These are phyloP conservation scores for Sporothrix protearum DNA, from an alignment of 2,329 filamentous ascomycete species.

Conservation along the genomic window DNA sequence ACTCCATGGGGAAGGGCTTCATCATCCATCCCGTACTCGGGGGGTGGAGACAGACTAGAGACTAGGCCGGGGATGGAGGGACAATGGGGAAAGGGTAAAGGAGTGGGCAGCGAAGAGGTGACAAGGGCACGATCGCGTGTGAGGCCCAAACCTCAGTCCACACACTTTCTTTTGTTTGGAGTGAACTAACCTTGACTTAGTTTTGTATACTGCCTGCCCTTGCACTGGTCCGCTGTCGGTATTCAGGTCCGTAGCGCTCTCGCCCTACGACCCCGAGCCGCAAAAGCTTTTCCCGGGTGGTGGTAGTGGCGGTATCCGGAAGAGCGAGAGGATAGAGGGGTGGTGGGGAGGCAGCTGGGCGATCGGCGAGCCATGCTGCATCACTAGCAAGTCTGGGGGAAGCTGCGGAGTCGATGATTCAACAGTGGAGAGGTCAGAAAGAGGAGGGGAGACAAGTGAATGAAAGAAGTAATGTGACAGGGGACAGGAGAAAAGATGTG, in stretches of 20 bases:
- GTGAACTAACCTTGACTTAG: not conserved
- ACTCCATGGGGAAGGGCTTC: not conserved
- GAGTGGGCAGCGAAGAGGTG: not conserved
- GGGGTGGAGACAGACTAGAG: not conserved
- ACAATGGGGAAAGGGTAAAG: not conserved
- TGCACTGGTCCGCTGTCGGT: not conserved
- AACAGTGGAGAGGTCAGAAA: not conserved
- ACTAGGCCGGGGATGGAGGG: not conserved
- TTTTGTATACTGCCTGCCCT: not conserved
- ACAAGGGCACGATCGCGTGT: not conserved
- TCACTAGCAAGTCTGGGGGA: not conserved
- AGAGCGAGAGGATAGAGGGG: not conserved
- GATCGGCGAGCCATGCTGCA: not conserved
- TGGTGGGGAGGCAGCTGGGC: not conserved
- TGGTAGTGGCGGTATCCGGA: not conserved
- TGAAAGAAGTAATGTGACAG: too few relatives aligned
- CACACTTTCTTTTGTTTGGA: not conserved
- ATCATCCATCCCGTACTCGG: not conserved
- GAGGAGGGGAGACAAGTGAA: not conserved
- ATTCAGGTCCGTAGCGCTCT: not conserved
- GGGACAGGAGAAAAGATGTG: not conserved
- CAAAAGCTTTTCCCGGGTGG: conserved; percentile 19
- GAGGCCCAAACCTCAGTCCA: not conserved
- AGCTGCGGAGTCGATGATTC: not conserved
- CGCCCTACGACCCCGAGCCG: not conserved